Conservation (phyloP, 2,329 filamentous ascomycete genomes). For the Arthrobotrys musiformis region DNA sequence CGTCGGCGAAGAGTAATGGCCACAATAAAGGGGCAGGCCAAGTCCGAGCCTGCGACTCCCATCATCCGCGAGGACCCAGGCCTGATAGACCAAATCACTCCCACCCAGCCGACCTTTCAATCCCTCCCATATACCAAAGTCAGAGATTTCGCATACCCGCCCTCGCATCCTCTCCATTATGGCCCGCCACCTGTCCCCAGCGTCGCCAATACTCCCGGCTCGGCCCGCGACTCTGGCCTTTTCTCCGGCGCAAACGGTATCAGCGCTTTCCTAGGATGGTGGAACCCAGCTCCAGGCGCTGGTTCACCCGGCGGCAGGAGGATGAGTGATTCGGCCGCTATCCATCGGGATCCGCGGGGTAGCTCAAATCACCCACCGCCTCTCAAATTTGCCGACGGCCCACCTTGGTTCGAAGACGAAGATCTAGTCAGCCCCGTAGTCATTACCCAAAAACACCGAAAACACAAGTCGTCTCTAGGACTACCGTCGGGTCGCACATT, state of each 20-base stretch:
- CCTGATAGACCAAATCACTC: slow-evolving; percentile 39
- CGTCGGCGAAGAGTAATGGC: slow-evolving; percentile 47
- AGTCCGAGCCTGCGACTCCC: slow-evolving; percentile 55
- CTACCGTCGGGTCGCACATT: slow-evolving; percentile 36
- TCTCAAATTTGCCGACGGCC: slow-evolving; percentile 86
- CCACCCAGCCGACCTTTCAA: slow-evolving; percentile 50
- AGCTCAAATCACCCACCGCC: slow-evolving; percentile 75
- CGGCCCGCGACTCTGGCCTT: slow-evolving; percentile 48
- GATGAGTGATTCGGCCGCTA: slow-evolving; percentile 68
- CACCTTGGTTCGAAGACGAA: slow-evolving; percentile 94
- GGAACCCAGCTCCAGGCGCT: slow-evolving; percentile 72
- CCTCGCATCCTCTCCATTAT: slow-evolving; percentile 87
- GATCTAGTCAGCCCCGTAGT: slow-evolving; percentile 90
- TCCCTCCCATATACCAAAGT: slow-evolving; percentile 89
- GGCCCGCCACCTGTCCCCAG: slow-evolving; percentile 79
- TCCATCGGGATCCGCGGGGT: slow-evolving; percentile 62
- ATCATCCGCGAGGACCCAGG: slow-evolving; percentile 49
- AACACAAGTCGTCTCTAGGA: slow-evolving; percentile 76
- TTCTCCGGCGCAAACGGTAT: slow-evolving; percentile 47
- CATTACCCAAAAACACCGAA: slow-evolving; percentile 83
- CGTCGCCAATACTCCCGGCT: slow-evolving; percentile 47
- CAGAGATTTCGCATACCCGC: slow-evolving; percentile 92
- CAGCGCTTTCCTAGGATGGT: slow-evolving; percentile 46
- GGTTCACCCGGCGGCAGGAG: slow-evolving; percentile 59
- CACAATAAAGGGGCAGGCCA: slow-evolving; percentile 55